phyloP scores from a whole-genome alignment of 2,329 filamentous ascomycete genomes.

The Calonectria montana region DNA sequence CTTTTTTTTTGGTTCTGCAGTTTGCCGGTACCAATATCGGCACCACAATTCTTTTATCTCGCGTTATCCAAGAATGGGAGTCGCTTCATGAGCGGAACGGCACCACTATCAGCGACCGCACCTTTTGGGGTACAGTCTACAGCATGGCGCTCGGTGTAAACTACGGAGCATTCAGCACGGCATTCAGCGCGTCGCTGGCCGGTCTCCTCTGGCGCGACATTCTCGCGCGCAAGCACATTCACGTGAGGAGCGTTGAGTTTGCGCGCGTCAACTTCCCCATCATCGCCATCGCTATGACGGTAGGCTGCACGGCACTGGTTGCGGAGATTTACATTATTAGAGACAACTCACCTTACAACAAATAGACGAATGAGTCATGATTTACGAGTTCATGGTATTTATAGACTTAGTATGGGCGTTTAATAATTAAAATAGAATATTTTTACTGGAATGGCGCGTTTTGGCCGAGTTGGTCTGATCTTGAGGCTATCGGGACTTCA shows the following conservation, averaged over 20 bases:
- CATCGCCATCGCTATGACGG: conserved; percentile 74
- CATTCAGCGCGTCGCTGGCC: conserved; percentile 78
- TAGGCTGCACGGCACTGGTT: conserved; percentile 70
- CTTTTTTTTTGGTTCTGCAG: conserved; percentile 51
- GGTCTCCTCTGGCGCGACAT: conserved; percentile 81
- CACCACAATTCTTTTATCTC: conserved; percentile 78
- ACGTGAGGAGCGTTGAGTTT: conserved; percentile 72
- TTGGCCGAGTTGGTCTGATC: not conserved
- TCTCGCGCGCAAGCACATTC: conserved; percentile 74
- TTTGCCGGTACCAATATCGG: conserved; percentile 84
- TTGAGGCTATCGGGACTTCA: not conserved
- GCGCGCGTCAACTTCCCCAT: conserved; percentile 77
- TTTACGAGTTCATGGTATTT: not conserved
- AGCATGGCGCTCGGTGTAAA: conserved; percentile 81
- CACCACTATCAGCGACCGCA: conserved; percentile 68
- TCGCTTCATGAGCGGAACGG: conserved; percentile 63
- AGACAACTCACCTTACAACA: conserved; percentile 27
- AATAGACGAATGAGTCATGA: not conserved
- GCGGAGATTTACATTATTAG: conserved; percentile 70
- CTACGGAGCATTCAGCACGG: conserved; percentile 78
- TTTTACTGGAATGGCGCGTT: not conserved
- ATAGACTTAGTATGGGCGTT: too few relatives aligned
- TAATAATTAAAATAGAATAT: not conserved
- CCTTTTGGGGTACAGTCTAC: conserved; percentile 80
- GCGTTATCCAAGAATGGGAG: conserved; percentile 77